Percentiles rank a stretch among this genome's conserved stretches.
Evolutionary conservation across 768 basidiomycete species (phyloP).

Genomic region (Tulasnella sp.): DNA sequence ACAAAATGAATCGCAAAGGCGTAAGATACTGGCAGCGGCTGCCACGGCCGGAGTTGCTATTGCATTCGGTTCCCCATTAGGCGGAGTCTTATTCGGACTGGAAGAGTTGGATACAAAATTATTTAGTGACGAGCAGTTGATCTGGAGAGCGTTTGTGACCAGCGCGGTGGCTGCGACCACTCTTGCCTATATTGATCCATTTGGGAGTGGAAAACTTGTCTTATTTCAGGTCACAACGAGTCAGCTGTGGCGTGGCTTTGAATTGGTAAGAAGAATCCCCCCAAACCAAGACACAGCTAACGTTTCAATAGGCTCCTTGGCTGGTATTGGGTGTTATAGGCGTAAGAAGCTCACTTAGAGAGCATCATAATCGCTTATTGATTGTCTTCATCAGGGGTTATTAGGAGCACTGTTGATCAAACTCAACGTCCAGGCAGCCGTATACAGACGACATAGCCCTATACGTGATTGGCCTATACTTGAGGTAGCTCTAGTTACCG

Average conservation of each 20-base stretch:
- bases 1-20: slow-evolving; percentile 38
- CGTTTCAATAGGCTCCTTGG: slow-evolving; percentile 50
- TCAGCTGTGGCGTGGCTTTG: slow-evolving; percentile 57
- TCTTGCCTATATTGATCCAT: slow-evolving; percentile 73
- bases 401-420: slow-evolving; percentile 53
- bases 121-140: slow-evolving; percentile 25
- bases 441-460: slow-evolving; percentile 45
- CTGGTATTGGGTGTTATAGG: slow-evolving; percentile 48
- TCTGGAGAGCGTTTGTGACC: slow-evolving; percentile 82
- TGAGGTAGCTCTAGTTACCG: slow-evolving; percentile 49
- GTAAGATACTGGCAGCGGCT: slow-evolving; percentile 68
- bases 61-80: slow-evolving; percentile 77
- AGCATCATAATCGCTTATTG: background rate
- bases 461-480: slow-evolving; percentile 48
- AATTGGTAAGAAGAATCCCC: slow-evolving; percentile 37
- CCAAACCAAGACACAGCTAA: background rate
- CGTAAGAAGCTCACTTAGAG: slow-evolving; percentile 27
- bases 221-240: slow-evolving; percentile 58
- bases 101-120: slow-evolving; percentile 32
- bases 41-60: slow-evolving; percentile 81
- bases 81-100: slow-evolving; percentile 73
- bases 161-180: slow-evolving; percentile 78
- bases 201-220: slow-evolving; percentile 72
- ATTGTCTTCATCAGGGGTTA: slow-evolving; percentile 36
- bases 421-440: slow-evolving; percentile 49